phyloP scores from a whole-genome alignment of 345 rosid genomes.

The Camelina laxa region DNA sequence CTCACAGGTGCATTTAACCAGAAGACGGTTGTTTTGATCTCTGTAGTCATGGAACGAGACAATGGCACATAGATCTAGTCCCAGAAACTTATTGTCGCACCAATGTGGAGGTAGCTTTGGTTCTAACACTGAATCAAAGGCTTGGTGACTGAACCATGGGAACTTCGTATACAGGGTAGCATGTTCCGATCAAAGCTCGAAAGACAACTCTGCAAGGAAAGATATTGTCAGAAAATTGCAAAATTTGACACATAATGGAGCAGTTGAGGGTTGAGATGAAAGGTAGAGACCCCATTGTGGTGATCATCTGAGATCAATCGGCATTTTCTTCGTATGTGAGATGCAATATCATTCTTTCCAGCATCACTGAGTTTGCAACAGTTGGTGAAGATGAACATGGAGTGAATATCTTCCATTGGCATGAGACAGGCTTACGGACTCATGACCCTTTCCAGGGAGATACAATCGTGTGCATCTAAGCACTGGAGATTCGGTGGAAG shows the following conservation, averaged over 20 bases:
- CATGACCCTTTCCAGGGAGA: background rate
- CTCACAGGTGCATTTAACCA: slow-evolving; percentile 25
- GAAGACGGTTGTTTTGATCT: slow-evolving; percentile 3
- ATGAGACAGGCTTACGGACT: slow-evolving; percentile 12
- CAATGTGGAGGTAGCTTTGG: slow-evolving; percentile 34
- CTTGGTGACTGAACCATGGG: slow-evolving; percentile 40
- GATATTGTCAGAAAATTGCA: background rate
- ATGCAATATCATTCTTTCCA: slow-evolving; percentile 6
- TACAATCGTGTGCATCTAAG: slow-evolving; percentile 30
- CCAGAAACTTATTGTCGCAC: slow-evolving; percentile 14
- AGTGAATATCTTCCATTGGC: slow-evolving; percentile 7
- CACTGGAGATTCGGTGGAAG: slow-evolving; percentile 35
- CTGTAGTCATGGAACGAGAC: slow-evolving; percentile 5
- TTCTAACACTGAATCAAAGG: slow-evolving; percentile 25
- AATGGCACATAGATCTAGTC: slow-evolving; percentile 29
- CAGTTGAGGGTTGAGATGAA: slow-evolving; percentile 1
- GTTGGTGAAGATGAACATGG: slow-evolving; percentile 26
- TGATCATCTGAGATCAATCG: slow-evolving; percentile 5
- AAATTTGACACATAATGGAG: background rate
- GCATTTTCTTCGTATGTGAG: slow-evolving; percentile 15
- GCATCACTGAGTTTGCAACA: slow-evolving; percentile 12
- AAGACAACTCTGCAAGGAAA: slow-evolving; percentile 30
- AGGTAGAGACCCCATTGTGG: slow-evolving; percentile 23
- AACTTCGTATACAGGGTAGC: slow-evolving; percentile 38
- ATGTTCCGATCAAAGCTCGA: slow-evolving; percentile 19